Conservation (phyloP, 192 early-diverging fungal genomes). For the Umbelopsis vinacea region DNA sequence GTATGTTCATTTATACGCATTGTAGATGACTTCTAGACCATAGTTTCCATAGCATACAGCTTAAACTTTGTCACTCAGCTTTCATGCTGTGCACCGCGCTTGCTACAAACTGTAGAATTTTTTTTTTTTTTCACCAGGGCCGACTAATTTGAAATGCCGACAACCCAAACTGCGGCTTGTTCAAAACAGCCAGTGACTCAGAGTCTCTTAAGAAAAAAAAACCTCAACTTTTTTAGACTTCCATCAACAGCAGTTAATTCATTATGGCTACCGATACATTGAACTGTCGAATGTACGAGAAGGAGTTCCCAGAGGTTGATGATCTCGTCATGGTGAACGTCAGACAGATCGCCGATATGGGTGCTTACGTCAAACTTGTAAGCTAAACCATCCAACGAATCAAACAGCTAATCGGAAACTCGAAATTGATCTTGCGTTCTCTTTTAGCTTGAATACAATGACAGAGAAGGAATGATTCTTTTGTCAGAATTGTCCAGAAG, state of each 20-base stretch:
- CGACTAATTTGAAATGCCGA: not conserved
- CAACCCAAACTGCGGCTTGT: slow-evolving; percentile 4
- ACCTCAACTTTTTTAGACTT: not conserved
- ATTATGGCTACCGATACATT: slow-evolving; percentile 37
- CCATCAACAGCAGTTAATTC: slow-evolving; percentile 11
- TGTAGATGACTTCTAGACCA: too few relatives aligned
- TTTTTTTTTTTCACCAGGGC: not conserved
- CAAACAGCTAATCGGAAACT: not conserved
- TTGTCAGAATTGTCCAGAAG: slow-evolving; percentile 90
- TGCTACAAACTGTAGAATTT: not conserved
- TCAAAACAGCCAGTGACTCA: slow-evolving; percentile 20
- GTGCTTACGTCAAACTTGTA: slow-evolving; percentile 92
- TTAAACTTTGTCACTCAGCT: too few relatives aligned
- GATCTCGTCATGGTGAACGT: slow-evolving; percentile 98
- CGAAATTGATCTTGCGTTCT: not conserved
- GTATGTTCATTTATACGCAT: too few relatives aligned
- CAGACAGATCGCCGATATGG: slow-evolving; percentile 92
- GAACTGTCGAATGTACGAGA: slow-evolving; percentile 93
- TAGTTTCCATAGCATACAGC: too few relatives aligned
- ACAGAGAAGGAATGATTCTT: slow-evolving; percentile 98
- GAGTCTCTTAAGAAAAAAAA: not conserved
- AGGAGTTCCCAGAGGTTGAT: slow-evolving; percentile 91
- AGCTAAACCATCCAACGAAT: slow-evolving; percentile 9
- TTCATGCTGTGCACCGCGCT: not conserved
- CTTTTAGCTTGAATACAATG: slow-evolving; percentile 88